Evolutionary conservation across 1,139 yeast genomes (phyloP), one percentile per base, ranked within the genome.

Genomic region (Zygosaccharomyces sapae): DNA sequence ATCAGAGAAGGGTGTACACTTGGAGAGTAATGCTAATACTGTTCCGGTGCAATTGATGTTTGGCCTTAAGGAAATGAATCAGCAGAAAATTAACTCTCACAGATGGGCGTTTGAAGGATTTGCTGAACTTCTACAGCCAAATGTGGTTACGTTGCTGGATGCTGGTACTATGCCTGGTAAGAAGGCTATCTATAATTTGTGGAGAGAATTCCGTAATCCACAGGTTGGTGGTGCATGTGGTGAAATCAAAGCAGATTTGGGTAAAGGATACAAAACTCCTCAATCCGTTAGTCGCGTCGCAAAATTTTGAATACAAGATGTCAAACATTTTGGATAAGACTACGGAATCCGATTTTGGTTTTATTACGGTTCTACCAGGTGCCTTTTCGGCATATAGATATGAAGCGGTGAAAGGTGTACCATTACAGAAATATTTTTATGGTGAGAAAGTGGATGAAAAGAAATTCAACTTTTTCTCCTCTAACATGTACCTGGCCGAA

Each of bases 181-280:
- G 52, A 85, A 83, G 57, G 87, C 96, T 0, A 74, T 89, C 31
- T 85, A 87, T 61, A 82, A 88, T 56, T 70, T 89, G 44, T 89
- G 97, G 97, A 86, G 86, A 64, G 94, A 95, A 18, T 88, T 89
- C 58, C 76, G 82, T 55, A 86, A 86, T 62, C 82, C 88, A 0
- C 82, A 84, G 56, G 92, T 88, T 50, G 97, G 96, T 4, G 97
- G 97, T 48, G 95, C 95, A 1, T 94, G 96, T 44, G 97, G 97
- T 55, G 96, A 89, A 65, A 86, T 89, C 56, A 86, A 84, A 54
- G 89, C 95, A 1, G 87, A 86, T 83, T 76, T 88, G 64, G 96
- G 96, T 16, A 77, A 75, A 48, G 80, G 79, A 6, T 83, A 84
- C 77, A 22, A 65, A 83, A 51, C 69, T 88, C 53, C 61, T 85